Evolutionary conservation across 177 flowering plant genomes (phyloP).

Genomic region (Telopea speciosissima): DNA sequence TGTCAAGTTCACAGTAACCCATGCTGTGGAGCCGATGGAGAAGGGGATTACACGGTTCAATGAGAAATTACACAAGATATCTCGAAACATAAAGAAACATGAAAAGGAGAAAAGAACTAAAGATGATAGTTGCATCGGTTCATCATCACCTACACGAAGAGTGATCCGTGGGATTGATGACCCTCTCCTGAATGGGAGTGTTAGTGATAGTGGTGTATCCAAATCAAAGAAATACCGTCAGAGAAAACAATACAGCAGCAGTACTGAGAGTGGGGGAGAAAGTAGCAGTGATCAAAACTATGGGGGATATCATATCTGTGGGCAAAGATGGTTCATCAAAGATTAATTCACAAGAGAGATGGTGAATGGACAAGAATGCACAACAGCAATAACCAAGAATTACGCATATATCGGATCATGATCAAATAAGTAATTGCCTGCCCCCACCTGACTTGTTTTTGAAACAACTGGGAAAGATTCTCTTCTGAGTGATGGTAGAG

Average conservation of each 20-base stretch:
- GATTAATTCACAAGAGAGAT: constrained; percentile 28
- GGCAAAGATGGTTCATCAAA: constrained; percentile 79
- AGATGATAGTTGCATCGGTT: constrained; percentile 63
- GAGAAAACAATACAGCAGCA: constrained; percentile 76
- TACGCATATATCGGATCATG: not conserved
- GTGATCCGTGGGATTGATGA: constrained; percentile 94
- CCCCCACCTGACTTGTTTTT: too few species aligned
- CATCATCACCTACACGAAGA: constrained; percentile 43
- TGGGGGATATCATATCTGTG: constrained; percentile 56
- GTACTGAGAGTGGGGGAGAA: constrained; percentile 94
- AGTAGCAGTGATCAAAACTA: constrained; percentile 78
- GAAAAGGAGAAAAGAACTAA: constrained; percentile 62
- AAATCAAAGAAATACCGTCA: constrained; percentile 66
- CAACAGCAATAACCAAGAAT: not conserved
- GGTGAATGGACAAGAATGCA: too few species aligned
- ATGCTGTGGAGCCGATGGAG: constrained; percentile 90
- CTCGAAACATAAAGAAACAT: constrained; percentile 72
- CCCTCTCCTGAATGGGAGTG: constrained; percentile 84
- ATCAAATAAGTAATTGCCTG: too few species aligned
- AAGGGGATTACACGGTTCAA: constrained; percentile 75
- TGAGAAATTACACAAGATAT: constrained; percentile 71
- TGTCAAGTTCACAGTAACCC: constrained; percentile 83
- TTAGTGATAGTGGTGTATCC: constrained; percentile 65
- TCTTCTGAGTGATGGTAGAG: too few species aligned
- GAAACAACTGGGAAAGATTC: too few species aligned